Evolutionary conservation across 1,284 basidiomycete genomes (phyloP).

Genomic region (Fistulina hepatica): DNA sequence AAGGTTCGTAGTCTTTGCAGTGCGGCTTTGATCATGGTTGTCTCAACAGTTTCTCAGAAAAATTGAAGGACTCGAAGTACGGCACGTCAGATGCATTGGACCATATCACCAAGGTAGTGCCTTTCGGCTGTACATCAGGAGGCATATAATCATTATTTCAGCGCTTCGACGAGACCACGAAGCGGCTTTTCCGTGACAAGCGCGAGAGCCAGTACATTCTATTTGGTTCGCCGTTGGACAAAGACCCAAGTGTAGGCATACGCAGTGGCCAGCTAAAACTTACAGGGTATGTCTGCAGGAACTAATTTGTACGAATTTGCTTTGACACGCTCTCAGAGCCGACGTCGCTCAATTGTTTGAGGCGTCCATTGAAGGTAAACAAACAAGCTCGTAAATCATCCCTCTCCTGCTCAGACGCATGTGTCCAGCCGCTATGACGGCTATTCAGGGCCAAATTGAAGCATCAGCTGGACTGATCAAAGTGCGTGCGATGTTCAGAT

Average conservation of each 20-base stretch:
- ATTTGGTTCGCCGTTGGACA: conserved; percentile 70
- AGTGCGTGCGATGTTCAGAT: conserved; percentile 23
- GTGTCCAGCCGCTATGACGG: conserved; percentile 42
- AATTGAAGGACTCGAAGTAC: conserved; percentile 59
- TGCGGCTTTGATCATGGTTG: conserved; percentile 3
- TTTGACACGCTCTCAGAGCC: conserved; percentile 22
- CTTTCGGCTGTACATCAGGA: too few relatives aligned
- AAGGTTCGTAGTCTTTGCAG: conserved; percentile 31
- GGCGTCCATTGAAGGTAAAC: conserved; percentile 51
- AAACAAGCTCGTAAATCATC: neutral
- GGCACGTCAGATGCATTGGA: conserved; percentile 57
- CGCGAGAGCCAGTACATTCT: conserved; percentile 57
- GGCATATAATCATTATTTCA: too few relatives aligned
- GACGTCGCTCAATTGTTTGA: conserved; percentile 66
- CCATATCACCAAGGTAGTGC: conserved; percentile 58
- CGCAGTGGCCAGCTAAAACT: conserved; percentile 60
- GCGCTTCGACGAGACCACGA: conserved; percentile 74
- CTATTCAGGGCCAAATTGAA: conserved; percentile 61
- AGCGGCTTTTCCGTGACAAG: conserved; percentile 59
- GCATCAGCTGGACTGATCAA: conserved; percentile 55
- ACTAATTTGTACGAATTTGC: conserved; percentile 2
- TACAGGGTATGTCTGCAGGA: conserved; percentile 38
- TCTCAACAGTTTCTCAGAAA: conserved; percentile 37
- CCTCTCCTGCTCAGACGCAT: neutral
- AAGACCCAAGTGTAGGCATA: conserved; percentile 56